phyloP scores from a whole-genome alignment of 768 basidiomycete genomes.

The Clavulina sp. region DNA sequence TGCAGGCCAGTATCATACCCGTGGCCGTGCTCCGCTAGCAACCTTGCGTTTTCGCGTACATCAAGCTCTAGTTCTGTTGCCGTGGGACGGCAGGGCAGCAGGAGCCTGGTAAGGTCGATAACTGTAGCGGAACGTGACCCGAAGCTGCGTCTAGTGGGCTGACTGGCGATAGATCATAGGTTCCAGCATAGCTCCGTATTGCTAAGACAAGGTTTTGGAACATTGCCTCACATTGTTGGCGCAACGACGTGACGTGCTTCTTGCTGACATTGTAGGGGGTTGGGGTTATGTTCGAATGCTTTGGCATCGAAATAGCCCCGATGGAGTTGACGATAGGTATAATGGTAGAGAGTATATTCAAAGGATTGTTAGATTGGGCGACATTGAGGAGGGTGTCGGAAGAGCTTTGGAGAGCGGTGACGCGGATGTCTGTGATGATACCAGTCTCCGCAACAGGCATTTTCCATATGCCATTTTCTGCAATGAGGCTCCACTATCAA shows the following conservation, averaged over 20 bases:
- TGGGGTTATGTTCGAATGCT: conserved; percentile 51
- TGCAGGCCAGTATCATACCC: not conserved
- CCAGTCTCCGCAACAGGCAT: conserved; percentile 77
- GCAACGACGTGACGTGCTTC: conserved; percentile 41
- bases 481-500: conserved; percentile 35
- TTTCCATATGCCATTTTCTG: conserved; percentile 54
- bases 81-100: conserved; percentile 63
- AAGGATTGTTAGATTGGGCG: conserved; percentile 61
- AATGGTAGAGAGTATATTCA: conserved; percentile 81
- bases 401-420: conserved; percentile 82
- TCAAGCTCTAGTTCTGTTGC: conserved; percentile 44
- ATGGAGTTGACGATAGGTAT: conserved; percentile 84
- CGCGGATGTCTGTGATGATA: conserved; percentile 72
- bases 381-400: conserved; percentile 54
- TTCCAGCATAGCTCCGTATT: conserved; percentile 79
- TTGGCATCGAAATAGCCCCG: conserved; percentile 70
- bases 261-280: conserved; percentile 41
- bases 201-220: conserved; percentile 80
- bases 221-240: conserved; percentile 70
- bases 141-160: conserved; percentile 91
- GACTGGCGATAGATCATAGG: conserved; percentile 84
- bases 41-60: not conserved
- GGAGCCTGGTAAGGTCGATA: conserved; percentile 69
- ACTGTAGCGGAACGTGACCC: conserved; percentile 79
- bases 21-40: not conserved